Percentiles rank a stretch among this genome's conserved stretches.
These are phyloP conservation scores for Ganoderma resinaceum DNA, from an alignment of 1,284 basidiomycete genomes.

Conservation along the genomic window DNA sequence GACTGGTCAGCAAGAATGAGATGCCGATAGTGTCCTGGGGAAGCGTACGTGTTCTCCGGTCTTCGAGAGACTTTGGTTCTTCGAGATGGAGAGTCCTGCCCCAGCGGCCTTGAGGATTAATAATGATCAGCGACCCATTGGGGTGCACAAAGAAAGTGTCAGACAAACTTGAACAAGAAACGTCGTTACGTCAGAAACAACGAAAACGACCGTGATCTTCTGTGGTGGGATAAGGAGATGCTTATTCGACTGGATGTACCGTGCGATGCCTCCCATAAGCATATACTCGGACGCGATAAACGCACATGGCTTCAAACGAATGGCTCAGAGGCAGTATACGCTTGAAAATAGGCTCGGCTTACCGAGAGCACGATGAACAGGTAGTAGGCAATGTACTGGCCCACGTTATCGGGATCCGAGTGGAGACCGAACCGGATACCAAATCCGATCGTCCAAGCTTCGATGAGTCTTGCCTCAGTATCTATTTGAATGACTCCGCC, in stretches of 20 bases:
- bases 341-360: neutral
- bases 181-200: conserved; percentile 68
- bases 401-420: conserved; percentile 44
- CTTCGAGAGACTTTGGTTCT: conserved; percentile 24
- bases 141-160: neutral
- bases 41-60: conserved; percentile 26
- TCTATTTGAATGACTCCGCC: neutral
- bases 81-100: conserved; percentile 47
- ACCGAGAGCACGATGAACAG: conserved; percentile 78
- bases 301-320: conserved; percentile 60
- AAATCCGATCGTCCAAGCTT: conserved; percentile 57
- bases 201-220: conserved; percentile 59
- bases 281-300: conserved; percentile 80
- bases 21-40: conserved; percentile 7
- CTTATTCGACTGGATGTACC: conserved; percentile 44
- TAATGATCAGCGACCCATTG: neutral
- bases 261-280: conserved; percentile 4
- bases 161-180: conserved; percentile 68
- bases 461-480: neutral
- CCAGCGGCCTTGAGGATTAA: conserved; percentile 46
- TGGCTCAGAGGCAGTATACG: neutral
- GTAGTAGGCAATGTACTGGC: conserved; percentile 77
- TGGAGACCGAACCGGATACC: conserved; percentile 57
- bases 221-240: conserved; percentile 63
- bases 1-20: neutral